These are phyloP conservation scores for Calocybe indica DNA, from an alignment of 768 basidiomycete species.

Conservation along the genomic window DNA sequence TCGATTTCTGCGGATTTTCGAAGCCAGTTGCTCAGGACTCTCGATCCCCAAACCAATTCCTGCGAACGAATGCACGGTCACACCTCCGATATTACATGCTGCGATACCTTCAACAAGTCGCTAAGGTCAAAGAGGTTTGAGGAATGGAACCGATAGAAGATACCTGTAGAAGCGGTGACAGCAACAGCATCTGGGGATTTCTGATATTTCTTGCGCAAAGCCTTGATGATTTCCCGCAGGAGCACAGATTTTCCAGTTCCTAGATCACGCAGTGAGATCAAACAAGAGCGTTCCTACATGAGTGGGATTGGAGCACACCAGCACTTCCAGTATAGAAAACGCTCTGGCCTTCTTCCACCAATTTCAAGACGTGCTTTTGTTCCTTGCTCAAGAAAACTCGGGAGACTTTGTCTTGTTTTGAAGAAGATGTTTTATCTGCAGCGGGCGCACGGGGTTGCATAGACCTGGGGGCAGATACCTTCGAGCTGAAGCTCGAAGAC, in stretches of 20 bases:
- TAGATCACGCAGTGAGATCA: conserved; percentile 21
- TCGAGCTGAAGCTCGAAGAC: conserved; percentile 25
- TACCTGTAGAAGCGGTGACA: conserved; percentile 92
- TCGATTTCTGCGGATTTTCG: conserved; percentile 73
- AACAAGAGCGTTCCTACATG: neutral
- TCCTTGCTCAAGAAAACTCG: conserved; percentile 72
- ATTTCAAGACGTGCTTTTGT: conserved; percentile 75
- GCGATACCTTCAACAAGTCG: conserved; percentile 61
- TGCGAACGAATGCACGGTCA: conserved; percentile 94
- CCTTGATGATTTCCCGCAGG: conserved; percentile 83
- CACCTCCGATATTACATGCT: conserved; percentile 95
- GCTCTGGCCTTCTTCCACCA: conserved; percentile 69
- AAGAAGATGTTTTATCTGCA: conserved; percentile 7
- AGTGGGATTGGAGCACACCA: conserved; percentile 42
- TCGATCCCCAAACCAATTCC: conserved; percentile 86
- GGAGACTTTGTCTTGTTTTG: conserved; percentile 25
- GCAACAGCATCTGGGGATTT: conserved; percentile 71
- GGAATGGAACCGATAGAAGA: neutral
- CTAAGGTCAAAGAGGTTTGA: neutral
- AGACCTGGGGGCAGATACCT: conserved; percentile 9
- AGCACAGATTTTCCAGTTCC: conserved; percentile 97
- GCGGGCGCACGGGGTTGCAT: conserved; percentile 7
- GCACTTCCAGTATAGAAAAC: conserved; percentile 98
- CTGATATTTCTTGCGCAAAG: conserved; percentile 49
- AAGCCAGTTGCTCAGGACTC: conserved; percentile 49